These are phyloP conservation scores for Agaricus blazei DNA, from an alignment of 768 basidiomycete species.

Conservation along the genomic window DNA sequence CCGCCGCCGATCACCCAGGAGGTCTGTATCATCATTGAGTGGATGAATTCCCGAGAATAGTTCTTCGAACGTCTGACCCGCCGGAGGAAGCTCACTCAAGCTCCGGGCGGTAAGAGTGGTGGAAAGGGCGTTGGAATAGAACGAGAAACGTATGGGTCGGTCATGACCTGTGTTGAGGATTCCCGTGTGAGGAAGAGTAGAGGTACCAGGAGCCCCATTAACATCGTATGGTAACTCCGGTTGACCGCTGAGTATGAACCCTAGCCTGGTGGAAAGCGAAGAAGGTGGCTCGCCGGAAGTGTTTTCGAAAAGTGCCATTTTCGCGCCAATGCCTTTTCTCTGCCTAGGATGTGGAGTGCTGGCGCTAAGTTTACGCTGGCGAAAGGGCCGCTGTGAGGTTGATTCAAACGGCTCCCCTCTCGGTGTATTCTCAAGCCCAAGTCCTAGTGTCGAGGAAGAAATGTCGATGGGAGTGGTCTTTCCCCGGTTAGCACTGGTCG, in stretches of 20 bases:
- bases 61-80: conserved; percentile 90
- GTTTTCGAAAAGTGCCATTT: conserved; percentile 87
- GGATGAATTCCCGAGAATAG: conserved; percentile 62
- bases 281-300: conserved; percentile 43
- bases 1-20: conserved; percentile 16
- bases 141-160: conserved; percentile 95
- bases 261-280: conserved; percentile 38
- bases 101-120: conserved; percentile 95
- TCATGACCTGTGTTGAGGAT: conserved; percentile 61
- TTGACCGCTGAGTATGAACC: conserved; percentile 20
- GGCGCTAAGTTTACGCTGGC: conserved; percentile 86
- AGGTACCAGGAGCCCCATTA: conserved; percentile 15
- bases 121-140: conserved; percentile 90
- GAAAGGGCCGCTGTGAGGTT: conserved; percentile 31
- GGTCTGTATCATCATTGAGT: background rate
- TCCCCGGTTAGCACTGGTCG: conserved; percentile 18
- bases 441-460: conserved; percentile 6
- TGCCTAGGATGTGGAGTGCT: conserved; percentile 66
- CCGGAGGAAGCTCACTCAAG: conserved; percentile 88
- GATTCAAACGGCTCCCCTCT: conserved; percentile 16
- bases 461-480: conserved; percentile 11
- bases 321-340: conserved; percentile 63
- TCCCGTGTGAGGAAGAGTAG: conserved; percentile 20
- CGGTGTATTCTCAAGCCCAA: conserved; percentile 8
- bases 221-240: conserved; percentile 23